Base-by-base conservation (phyloP, 2,329 filamentous ascomycete genomes). In the Neopestalotiopsis rosae region DNA sequence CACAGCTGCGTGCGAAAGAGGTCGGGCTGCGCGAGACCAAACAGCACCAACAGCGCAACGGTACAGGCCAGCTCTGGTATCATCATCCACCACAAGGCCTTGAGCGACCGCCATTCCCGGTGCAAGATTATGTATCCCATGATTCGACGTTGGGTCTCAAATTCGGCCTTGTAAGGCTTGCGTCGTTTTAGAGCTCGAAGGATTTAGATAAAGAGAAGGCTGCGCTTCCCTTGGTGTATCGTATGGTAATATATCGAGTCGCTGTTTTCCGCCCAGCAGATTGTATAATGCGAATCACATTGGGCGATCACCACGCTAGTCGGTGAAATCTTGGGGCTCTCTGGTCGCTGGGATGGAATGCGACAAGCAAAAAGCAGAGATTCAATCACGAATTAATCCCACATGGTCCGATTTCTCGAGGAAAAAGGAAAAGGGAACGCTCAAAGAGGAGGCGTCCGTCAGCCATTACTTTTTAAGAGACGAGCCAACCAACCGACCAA, bases 1-100 rank as follows among this genome's bases (percentile, higher is more conserved):
- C 93, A 95, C 74, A 95, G 82, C 72, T 86, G 88, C 9, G 89
- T 90, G 61, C 92, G 89, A 79, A 91, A 95, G 67, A 90, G 85
- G 78, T 94, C 87, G 17, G 92, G 92, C 73, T 92, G 90, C 42
- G 92, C 88, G 75, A 95, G 89, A 73, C 89, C 92, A 77, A 92
- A 93, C 66, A 95, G 85, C 49, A 92, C 86, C 71, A 95, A 86
- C 64, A 88, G 82, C 17, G 89, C 86, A 68, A 95, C 84, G 30
- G 90, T 88, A 71, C 90, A 86, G 49, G 82, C 80, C 66, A 95
- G 85, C 81, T 95, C 93, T 65, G 90, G 76, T 64, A 88, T 75
- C 83, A 95, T 88, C 72, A 93, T 83, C 76, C 80, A 88, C 85
- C 82, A 91, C 84, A 86, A 89, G 76, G 79, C 88, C 80, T 78